Evolutionary conservation across 1,284 basidiomycete species (phyloP).

Genomic region (Pyrrhoderma lamaoense): DNA sequence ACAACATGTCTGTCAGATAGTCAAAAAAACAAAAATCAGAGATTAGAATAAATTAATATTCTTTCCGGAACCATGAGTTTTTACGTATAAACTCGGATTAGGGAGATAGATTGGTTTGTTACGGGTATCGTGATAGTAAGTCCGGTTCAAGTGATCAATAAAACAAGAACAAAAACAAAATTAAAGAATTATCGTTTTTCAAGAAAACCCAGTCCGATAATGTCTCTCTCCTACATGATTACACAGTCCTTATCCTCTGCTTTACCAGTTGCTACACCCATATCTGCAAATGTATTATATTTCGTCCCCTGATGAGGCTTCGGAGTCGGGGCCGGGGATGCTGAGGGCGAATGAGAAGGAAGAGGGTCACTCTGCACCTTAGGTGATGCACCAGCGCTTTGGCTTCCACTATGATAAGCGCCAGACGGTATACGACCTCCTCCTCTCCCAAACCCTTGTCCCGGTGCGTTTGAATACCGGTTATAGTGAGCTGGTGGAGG

Average conservation of each 20-base stretch:
- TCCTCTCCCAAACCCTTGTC: not conserved
- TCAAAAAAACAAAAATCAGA: too few species aligned
- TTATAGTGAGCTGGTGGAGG: not conserved
- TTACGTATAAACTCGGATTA: too few species aligned
- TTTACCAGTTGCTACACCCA: conserved; percentile 76
- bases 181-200: too few species aligned
- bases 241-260: conserved; percentile 76
- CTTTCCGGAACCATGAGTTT: too few species aligned
- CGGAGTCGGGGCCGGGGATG: conserved; percentile 8
- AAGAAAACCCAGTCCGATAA: too few species aligned
- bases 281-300: conserved; percentile 85
- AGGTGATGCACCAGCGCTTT: conserved; percentile 2
- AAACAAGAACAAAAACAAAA: too few species aligned
- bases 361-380: not conserved
- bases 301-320: conserved; percentile 28
- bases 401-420: not conserved
- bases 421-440: conserved; percentile 8
- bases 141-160: too few species aligned
- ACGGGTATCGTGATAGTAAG: too few species aligned
- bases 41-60: too few species aligned
- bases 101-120: too few species aligned
- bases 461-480: not conserved
- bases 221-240: conserved; percentile 52
- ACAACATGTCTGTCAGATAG: too few species aligned
- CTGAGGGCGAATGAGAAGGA: conserved; percentile 1